Base-by-base conservation (phyloP, 768 basidiomycete species). In the Chalciporus piperatus region DNA sequence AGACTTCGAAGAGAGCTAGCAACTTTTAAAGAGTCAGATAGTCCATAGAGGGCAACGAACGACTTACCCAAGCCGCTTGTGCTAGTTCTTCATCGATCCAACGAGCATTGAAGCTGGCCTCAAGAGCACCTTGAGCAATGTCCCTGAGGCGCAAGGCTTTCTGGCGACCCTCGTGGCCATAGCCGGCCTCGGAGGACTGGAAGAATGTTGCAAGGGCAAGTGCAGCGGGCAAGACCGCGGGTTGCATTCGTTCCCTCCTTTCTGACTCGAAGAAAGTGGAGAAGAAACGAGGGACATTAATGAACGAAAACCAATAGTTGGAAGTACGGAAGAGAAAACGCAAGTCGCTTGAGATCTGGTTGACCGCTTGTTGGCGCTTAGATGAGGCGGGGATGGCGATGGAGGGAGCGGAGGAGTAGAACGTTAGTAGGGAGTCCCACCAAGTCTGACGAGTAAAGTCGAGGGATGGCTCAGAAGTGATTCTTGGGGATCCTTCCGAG, bases 21-120 rank as follows among this genome's bases (percentile, higher is more conserved):
- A 91, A 66, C 87, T 89, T 50, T 49, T 7, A 23, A 45, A 32
- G 2, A 50, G 28, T 57, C 46, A 57, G 54, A 52, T 44, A 20
- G 45, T 8, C 48, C 37, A 27, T 20, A 8, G 54, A 48, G 22
- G 9, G 47, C 45, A 19, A 35, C 32, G 28, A 43, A 2, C 1
- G n/a, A 56, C 79, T 58, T 64, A 88, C 87, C 84, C 84, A 90
- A 49, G 85, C 83, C 33, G 87, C 84, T 67, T 90, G 84, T 12
- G 82, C 85, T 7, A 89, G 75, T 28, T 79, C 81, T 59, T 86
- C 83, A 56, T 90, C 86, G 13, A 90, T 75, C 82, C 84, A 86
- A 16, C 81, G 78, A 40, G 83, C 79, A 60, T 79, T 84, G 51
- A 86, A 68, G 60, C 87, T 89, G 20, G 83, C 83, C 54, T 90